A percentile compares a stretch with the other conserved stretches of the same genome.
Evolutionary conservation across 495 filamentous ascomycete genomes (phyloP).

Genomic region (Eremomyces bilateralis): DNA sequence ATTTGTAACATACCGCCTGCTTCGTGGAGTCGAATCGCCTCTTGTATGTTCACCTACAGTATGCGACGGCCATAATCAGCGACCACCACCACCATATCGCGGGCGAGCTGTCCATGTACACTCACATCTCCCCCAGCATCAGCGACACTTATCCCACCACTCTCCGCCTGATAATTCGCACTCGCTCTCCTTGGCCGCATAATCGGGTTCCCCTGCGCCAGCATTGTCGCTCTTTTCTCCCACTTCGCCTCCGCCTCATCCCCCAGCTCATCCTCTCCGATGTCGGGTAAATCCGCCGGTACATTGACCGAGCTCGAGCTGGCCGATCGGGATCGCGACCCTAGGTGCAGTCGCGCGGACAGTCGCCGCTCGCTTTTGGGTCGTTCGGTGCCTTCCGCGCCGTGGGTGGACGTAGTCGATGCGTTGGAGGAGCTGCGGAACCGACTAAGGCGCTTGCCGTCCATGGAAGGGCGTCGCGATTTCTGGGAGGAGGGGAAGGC

Average conservation of each 20-base stretch:
- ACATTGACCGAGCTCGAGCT: constrained; percentile 44
- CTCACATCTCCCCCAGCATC: constrained; percentile 10
- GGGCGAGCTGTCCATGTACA: too few species aligned
- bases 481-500: constrained; percentile 7
- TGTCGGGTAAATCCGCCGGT: constrained; percentile 57
- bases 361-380: constrained; percentile 22
- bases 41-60: constrained; percentile 62
- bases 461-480: constrained; percentile 9
- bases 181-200: constrained; percentile 9
- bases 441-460: constrained; percentile 15
- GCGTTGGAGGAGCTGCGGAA: constrained; percentile 25
- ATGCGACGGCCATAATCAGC: too few species aligned
- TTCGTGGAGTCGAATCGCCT: constrained; percentile 91
- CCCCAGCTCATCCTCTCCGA: constrained; percentile 30
- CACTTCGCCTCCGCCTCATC: constrained; percentile 36
- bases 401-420: not conserved
- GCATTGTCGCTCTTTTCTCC: constrained; percentile 75
- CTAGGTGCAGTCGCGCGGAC: constrained; percentile 49
- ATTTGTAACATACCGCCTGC: constrained; percentile 33
- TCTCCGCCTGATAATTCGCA: constrained; percentile 25
- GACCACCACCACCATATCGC: too few species aligned
- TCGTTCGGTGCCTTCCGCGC: constrained; percentile 18
- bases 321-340: constrained; percentile 29
- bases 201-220: constrained; percentile 43
- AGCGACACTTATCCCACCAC: constrained; percentile 16